These are phyloP conservation scores for Arachnomyces sp. DNA, from an alignment of 2,329 filamentous ascomycete species.

Conservation along the genomic window DNA sequence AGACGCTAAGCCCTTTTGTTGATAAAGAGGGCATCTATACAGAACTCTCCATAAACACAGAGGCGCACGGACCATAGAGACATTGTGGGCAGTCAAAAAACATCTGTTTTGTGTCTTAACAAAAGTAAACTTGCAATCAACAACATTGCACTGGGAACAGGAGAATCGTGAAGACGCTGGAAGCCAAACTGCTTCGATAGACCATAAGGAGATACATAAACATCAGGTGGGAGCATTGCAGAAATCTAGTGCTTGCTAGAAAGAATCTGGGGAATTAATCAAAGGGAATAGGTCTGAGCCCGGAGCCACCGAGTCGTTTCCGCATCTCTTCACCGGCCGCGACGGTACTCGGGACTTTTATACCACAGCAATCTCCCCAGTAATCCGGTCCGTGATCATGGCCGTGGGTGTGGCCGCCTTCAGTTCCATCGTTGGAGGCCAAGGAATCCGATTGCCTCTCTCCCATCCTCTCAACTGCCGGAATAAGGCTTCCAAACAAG, in stretches of 20 bases:
- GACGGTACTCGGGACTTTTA: slow-evolving; percentile 89
- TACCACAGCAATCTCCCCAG: slow-evolving; percentile 97
- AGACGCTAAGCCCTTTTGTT: too few relatives aligned
- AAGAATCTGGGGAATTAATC: slow-evolving; percentile 23
- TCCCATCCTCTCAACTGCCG: slow-evolving; percentile 71
- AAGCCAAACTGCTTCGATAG: too few relatives aligned
- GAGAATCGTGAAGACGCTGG: too few relatives aligned
- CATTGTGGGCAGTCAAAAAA: too few relatives aligned
- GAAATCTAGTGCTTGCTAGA: neutral
- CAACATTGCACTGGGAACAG: too few relatives aligned
- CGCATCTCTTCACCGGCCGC: slow-evolving; percentile 83
- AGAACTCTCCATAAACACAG: too few relatives aligned
- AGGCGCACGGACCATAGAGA: too few relatives aligned
- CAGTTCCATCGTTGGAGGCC: slow-evolving; percentile 51
- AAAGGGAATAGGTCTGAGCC: slow-evolving; percentile 52
- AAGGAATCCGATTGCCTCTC: slow-evolving; percentile 39
- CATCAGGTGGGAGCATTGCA: too few relatives aligned
- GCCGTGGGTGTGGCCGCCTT: slow-evolving; percentile 61
- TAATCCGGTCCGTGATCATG: slow-evolving; percentile 36
- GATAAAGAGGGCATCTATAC: too few relatives aligned
- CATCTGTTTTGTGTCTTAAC: too few relatives aligned
- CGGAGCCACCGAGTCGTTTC: slow-evolving; percentile 58
- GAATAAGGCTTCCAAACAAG: slow-evolving; percentile 77
- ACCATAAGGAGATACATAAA: too few relatives aligned
- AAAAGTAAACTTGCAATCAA: too few relatives aligned